Percentiles rank a stretch among this genome's conserved stretches.
phyloP scores from a whole-genome alignment of 306 rosid species.

The Sechiopsis laciniata region DNA sequence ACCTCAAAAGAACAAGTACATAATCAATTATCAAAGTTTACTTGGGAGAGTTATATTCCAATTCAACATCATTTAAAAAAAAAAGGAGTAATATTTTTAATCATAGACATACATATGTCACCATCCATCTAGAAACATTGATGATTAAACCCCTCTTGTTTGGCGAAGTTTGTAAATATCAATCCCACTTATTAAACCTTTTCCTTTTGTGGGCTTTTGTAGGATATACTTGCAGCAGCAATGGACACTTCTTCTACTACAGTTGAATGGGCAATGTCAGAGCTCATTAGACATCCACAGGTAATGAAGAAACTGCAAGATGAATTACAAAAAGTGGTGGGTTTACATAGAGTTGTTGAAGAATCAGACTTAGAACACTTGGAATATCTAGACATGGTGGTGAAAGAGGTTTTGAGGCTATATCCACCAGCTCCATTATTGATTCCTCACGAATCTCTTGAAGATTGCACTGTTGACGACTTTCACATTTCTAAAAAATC shows the following conservation, averaged over 20 bases:
- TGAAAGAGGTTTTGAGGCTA: neutral
- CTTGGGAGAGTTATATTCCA: no score
- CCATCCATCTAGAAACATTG: no score
- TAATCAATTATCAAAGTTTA: no score
- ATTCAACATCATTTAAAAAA: neutral
- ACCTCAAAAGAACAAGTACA: no score
- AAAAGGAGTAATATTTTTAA: no score
- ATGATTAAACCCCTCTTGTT: neutral
- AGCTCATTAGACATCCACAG: slow-evolving; percentile 41
- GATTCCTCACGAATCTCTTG: neutral
- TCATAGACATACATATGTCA: neutral
- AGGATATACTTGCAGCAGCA: slow-evolving; percentile 41
- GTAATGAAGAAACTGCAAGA: slow-evolving; percentile 29
- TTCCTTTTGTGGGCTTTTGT: neutral
- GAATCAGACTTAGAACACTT: neutral
- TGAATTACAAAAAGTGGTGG: neutral
- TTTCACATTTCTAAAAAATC: neutral
- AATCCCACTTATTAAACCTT: no score
- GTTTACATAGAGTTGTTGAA: neutral
- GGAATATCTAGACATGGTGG: neutral
- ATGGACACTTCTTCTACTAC: slow-evolving; percentile 24
- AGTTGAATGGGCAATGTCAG: slow-evolving; percentile 29
- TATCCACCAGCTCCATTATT: neutral
- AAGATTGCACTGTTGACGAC: neutral
- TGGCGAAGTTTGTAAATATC: neutral